Conservation (phyloP, 371 early-diverging fungal species). For the Enterocytospora artemiae region DNA sequence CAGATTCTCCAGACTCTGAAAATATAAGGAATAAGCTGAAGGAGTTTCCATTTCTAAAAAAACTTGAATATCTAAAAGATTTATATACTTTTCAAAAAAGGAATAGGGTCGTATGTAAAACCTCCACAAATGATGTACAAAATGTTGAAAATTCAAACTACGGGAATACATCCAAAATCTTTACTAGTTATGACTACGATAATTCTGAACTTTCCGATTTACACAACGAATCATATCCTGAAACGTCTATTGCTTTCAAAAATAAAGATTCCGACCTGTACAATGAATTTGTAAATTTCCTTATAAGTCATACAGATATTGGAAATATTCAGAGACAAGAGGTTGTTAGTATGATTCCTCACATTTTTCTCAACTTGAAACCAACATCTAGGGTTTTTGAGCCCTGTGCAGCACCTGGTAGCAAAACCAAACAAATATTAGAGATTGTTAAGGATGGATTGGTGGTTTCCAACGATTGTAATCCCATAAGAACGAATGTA, state of each 20-base stretch:
- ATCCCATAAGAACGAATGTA: conserved; percentile 75
- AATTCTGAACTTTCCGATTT: too few species aligned
- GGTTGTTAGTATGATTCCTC: conserved; percentile 92
- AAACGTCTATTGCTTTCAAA: background rate
- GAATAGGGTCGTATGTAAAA: background rate
- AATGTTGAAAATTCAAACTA: background rate
- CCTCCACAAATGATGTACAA: conserved; percentile 13
- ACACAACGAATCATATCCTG: background rate
- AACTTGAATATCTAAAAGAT: conserved; percentile 38
- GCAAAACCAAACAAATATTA: conserved; percentile 67
- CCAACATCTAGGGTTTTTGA: conserved; percentile 58
- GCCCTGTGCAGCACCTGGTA: conserved; percentile 65
- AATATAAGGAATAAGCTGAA: conserved; percentile 24
- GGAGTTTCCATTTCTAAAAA: conserved; percentile 18
- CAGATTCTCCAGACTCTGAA: conserved; percentile 13
- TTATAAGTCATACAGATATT: conserved; percentile 51
- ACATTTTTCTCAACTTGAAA: conserved; percentile 76
- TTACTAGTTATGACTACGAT: too few species aligned
- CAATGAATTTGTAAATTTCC: conserved; percentile 31
- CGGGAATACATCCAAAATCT: too few species aligned
- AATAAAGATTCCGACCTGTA: conserved; percentile 15
- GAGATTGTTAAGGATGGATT: conserved; percentile 67
- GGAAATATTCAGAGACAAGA: conserved; percentile 91
- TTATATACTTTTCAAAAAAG: conserved; percentile 30
- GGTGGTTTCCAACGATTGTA: conserved; percentile 90